Percentiles rank a stretch among this genome's conserved stretches.
Evolutionary conservation across 768 basidiomycete genomes (phyloP).

Genomic region (Suillus luteus): DNA sequence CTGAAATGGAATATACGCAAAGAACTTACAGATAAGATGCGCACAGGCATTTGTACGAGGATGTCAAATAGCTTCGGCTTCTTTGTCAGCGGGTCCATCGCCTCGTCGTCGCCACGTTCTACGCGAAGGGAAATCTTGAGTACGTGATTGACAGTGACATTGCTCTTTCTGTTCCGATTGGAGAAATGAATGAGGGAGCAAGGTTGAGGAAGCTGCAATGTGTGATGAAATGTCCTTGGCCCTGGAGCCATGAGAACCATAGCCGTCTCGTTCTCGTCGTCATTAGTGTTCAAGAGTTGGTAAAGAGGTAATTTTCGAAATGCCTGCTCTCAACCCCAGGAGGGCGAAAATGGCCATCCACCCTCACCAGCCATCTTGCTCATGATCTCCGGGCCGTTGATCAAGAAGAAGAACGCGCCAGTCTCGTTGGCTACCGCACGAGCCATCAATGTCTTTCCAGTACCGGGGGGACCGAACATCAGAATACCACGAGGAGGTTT

Average conservation of each 20-base stretch:
- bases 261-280: conserved; percentile 56
- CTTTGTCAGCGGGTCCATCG: conserved; percentile 65
- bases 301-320: conserved; percentile 68
- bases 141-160: conserved; percentile 71
- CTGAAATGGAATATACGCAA: background rate
- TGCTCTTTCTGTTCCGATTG: conserved; percentile 73
- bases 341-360: no score
- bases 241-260: conserved; percentile 74
- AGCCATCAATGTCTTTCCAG: conserved; percentile 99
- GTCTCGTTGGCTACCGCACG: conserved; percentile 99
- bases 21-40: conserved; percentile 79
- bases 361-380: conserved; percentile 99
- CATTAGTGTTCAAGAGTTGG: conserved; percentile 47
- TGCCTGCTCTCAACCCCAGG: no score
- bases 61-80: conserved; percentile 86
- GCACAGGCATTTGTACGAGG: conserved; percentile 82
- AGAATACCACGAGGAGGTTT: conserved; percentile 99
- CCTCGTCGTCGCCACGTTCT: conserved; percentile 71
- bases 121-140: conserved; percentile 84
- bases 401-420: conserved; percentile 99
- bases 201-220: conserved; percentile 66
- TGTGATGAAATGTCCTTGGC: conserved; percentile 81
- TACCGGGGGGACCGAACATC: conserved; percentile 98
- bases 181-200: conserved; percentile 71
- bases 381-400: conserved; percentile 99